Percentiles rank a stretch among this genome's conserved stretches.
Evolutionary conservation across 345 rosid genomes (phyloP).

Genomic region (Eucalyptus brandiana): DNA sequence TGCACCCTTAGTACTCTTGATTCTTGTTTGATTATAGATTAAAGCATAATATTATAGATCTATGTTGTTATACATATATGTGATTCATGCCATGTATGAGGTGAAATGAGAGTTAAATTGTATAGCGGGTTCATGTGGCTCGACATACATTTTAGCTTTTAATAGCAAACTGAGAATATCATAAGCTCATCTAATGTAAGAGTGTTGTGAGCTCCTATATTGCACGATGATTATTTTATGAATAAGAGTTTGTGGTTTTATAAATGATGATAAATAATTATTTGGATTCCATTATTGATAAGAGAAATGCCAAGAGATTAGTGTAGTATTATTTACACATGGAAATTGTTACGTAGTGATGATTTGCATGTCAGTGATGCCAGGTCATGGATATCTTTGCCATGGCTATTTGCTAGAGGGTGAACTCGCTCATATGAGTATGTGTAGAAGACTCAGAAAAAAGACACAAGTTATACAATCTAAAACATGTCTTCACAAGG

Average conservation of each 20-base stretch:
- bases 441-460: not conserved
- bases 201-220: not conserved
- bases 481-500: not conserved
- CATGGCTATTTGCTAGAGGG: accelerated
- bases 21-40: no score
- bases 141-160: no score
- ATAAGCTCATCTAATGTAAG: not conserved
- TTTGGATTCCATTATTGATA: no score
- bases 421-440: not conserved
- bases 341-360: not conserved
- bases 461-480: not conserved
- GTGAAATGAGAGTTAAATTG: no score
- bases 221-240: not conserved
- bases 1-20: no score
- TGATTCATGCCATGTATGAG: no score
- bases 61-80: no score
- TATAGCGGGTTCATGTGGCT: no score
- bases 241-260: not conserved
- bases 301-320: not conserved
- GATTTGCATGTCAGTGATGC: not conserved
- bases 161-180: no score
- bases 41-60: no score
- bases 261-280: no score
- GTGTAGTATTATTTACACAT: not conserved
- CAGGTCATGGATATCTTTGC: not conserved